These are phyloP conservation scores for Eucalyptus erythrocorys DNA, from an alignment of 345 rosid species.

Conservation along the genomic window DNA sequence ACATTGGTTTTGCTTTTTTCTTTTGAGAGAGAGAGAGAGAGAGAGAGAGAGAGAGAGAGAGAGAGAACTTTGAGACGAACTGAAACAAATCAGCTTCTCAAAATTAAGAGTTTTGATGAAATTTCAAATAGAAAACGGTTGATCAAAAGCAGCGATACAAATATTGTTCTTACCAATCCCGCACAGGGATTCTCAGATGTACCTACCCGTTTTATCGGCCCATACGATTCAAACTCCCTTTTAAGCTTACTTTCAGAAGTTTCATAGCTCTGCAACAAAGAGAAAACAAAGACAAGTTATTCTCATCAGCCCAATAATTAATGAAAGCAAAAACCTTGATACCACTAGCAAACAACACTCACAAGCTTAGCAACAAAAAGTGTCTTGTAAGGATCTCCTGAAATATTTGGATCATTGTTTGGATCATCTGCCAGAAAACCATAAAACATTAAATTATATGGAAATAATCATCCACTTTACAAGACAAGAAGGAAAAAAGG, in stretches of 20 bases:
- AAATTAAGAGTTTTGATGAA: background rate
- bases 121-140: background rate
- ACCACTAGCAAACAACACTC: constrained; percentile 11
- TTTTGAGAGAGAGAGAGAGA: background rate
- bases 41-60: background rate
- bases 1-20: background rate
- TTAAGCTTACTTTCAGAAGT: constrained; percentile 93
- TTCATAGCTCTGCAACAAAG: constrained; percentile 79
- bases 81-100: background rate
- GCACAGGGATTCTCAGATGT: constrained; percentile 36
- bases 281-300: background rate
- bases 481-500: background rate
- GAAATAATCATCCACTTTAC: background rate
- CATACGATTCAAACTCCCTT: constrained; percentile 99
- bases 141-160: constrained; percentile 11
- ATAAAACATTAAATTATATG: background rate
- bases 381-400: constrained; percentile 99
- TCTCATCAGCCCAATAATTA: background rate
- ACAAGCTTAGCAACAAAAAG: constrained; percentile 93
- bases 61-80: background rate
- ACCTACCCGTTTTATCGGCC: constrained; percentile 99
- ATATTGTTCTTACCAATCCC: constrained; percentile 76
- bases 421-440: constrained; percentile 65
- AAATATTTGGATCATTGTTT: constrained; percentile 50
- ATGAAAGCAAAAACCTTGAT: background rate